A percentile compares a stretch with the other conserved stretches of the same genome.
These are phyloP conservation scores for Lophiotrema nucula DNA, from an alignment of 495 filamentous ascomycete species.

Conservation along the genomic window DNA sequence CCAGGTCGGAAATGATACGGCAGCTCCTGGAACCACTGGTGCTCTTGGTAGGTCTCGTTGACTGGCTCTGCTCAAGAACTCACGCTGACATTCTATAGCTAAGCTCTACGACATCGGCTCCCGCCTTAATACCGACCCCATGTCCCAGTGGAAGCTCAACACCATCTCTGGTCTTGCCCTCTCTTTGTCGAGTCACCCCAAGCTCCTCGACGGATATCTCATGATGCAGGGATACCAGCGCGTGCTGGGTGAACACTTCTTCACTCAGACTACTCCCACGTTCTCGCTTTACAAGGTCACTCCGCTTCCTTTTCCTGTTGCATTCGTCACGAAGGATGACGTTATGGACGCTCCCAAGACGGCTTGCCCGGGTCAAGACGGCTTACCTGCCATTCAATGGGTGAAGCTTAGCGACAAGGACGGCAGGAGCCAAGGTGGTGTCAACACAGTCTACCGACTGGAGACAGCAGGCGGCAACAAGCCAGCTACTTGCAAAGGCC, in stretches of 20 bases:
- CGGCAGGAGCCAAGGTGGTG: constrained; percentile 19
- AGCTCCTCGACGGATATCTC: constrained; percentile 13
- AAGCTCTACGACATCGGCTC: constrained; percentile 33
- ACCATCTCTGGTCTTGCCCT: constrained; percentile 29
- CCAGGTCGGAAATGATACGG: constrained; percentile 13
- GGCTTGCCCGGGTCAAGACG: constrained; percentile 21
- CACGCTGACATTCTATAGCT: constrained; percentile 13
- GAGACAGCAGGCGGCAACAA: constrained; percentile 34
- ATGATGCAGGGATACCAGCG: constrained; percentile 15
- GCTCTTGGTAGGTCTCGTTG: constrained; percentile 24
- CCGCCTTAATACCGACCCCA: constrained; percentile 19
- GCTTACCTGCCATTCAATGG: constrained; percentile 29
- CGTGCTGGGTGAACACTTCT: constrained; percentile 34
- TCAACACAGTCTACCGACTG: constrained; percentile 33
- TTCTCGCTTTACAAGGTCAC: constrained; percentile 22
- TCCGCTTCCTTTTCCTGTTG: constrained; percentile 18
- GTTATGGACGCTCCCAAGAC: constrained; percentile 21
- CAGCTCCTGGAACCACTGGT: constrained; percentile 21
- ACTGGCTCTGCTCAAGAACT: background rate
- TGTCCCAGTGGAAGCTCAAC: constrained; percentile 22
- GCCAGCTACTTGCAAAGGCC: constrained; percentile 23
- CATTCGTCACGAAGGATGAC: constrained; percentile 25
- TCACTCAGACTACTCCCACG: constrained; percentile 26
- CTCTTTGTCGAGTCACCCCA: constrained; percentile 4
- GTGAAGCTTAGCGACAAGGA: constrained; percentile 23